Conservation (phyloP, 2,329 filamentous ascomycete species). For the Ascochyta koolunga region DNA sequence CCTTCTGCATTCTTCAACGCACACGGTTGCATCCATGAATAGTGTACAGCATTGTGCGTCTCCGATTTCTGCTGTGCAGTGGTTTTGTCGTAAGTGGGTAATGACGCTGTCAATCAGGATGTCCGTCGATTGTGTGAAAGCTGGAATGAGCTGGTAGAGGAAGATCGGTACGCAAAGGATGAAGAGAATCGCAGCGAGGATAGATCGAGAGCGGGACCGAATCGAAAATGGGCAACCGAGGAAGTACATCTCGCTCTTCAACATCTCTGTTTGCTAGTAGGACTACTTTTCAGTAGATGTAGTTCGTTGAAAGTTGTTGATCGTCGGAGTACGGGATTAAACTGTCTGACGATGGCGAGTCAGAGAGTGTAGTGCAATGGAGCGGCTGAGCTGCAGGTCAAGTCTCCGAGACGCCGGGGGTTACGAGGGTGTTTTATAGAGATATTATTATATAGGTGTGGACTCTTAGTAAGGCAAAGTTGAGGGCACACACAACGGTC, state of each 20-base stretch:
- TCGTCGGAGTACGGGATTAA: not conserved
- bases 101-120: conserved; percentile 3
- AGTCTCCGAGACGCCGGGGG: not conserved
- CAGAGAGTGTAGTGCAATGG: conserved; percentile 13
- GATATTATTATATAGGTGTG: not conserved
- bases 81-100: conserved; percentile 4
- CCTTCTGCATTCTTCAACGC: conserved; percentile 36
- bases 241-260: not conserved
- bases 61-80: conserved; percentile 35
- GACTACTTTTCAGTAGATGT: not conserved
- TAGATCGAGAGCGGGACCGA: conserved; percentile 2
- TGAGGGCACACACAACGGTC: not conserved
- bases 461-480: not conserved
- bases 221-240: not conserved
- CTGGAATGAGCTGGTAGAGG: conserved; percentile 27
- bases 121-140: conserved; percentile 16
- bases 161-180: conserved; percentile 26
- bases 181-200: conserved; percentile 20
- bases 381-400: conserved; percentile 12
- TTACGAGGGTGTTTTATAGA: not conserved
- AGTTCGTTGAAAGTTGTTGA: not conserved
- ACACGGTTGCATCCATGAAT: conserved; percentile 34
- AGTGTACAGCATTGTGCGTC: conserved; percentile 30
- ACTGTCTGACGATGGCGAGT: not conserved
- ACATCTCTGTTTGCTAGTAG: not conserved